Conservation (phyloP, 257 asterid genomes). For the Buddleja alternifolia region DNA sequence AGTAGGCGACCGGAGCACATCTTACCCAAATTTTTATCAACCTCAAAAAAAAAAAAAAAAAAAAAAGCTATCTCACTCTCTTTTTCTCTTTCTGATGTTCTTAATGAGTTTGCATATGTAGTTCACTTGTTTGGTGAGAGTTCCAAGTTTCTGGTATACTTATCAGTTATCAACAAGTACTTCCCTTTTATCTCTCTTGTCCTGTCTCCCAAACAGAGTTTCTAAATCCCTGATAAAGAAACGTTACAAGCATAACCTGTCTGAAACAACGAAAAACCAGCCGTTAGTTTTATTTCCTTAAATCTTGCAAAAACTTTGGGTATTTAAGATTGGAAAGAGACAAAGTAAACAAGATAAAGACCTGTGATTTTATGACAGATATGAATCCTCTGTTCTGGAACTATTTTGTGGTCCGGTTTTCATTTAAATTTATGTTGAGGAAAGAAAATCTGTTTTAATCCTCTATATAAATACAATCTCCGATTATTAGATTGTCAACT, state of each 20-base stretch:
- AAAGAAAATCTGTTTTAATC: slow-evolving; percentile 5
- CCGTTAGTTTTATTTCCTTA: too few species aligned
- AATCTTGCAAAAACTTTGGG: not conserved
- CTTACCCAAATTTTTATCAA: too few species aligned
- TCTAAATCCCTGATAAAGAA: not conserved
- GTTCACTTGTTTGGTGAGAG: slow-evolving; percentile 30
- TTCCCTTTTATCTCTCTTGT: not conserved
- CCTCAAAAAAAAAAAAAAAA: too few species aligned
- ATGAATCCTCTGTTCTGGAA: slow-evolving; percentile 50
- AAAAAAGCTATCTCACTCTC: too few species aligned
- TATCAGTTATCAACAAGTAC: not conserved
- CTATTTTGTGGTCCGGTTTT: slow-evolving; percentile 65
- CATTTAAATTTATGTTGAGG: slow-evolving; percentile 26
- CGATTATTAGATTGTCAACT: not conserved
- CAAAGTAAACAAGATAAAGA: not conserved
- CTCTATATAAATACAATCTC: too few species aligned
- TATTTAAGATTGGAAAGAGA: too few species aligned
- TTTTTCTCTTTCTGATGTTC: too few species aligned
- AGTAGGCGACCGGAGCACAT: too few species aligned
- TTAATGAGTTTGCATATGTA: slow-evolving; percentile 26
- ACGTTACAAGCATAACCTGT: too few species aligned
- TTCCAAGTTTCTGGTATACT: slow-evolving; percentile 28
- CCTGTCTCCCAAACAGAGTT: slow-evolving; percentile 20
- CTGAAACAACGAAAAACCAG: too few species aligned
- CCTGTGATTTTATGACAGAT: slow-evolving; percentile 21